A percentile compares a stretch with the other conserved stretches of the same genome.
Conservation (phyloP, 2,329 filamentous ascomycete genomes). For the Zymoseptoria passerinii region DNA sequence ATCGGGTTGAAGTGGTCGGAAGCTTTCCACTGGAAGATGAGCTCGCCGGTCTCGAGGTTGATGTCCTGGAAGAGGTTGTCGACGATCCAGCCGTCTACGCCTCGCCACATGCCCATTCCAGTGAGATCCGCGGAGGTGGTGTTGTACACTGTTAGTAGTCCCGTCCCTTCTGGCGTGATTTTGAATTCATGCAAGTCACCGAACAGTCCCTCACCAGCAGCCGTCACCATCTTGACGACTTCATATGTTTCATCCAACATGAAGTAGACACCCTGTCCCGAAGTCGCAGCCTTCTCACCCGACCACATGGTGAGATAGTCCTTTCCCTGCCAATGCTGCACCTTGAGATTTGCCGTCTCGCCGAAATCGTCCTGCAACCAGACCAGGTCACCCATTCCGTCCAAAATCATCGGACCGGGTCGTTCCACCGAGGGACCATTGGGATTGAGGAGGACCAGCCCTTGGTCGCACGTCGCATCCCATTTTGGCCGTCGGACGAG, state of each 20-base stretch:
- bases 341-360: slow-evolving; percentile 25
- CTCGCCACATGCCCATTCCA: slow-evolving; percentile 18
- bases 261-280: slow-evolving; percentile 29
- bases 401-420: slow-evolving; percentile 30
- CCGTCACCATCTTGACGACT: slow-evolving; percentile 21
- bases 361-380: slow-evolving; percentile 29
- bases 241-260: slow-evolving; percentile 28
- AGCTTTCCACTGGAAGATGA: slow-evolving; percentile 36
- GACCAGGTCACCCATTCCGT: slow-evolving; percentile 27
- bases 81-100: slow-evolving; percentile 34
- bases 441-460: slow-evolving; percentile 24
- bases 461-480: slow-evolving; percentile 26
- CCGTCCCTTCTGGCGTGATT: slow-evolving; percentile 35
- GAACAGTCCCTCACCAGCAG: slow-evolving; percentile 23
- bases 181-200: slow-evolving; percentile 40
- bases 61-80: slow-evolving; percentile 40
- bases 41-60: slow-evolving; percentile 33
- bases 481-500: slow-evolving; percentile 21
- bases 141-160: slow-evolving; percentile 39
- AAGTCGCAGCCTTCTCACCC: slow-evolving; percentile 29
- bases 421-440: slow-evolving; percentile 24
- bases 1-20: slow-evolving; percentile 29
- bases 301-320: slow-evolving; percentile 34
- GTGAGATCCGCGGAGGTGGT: slow-evolving; percentile 22
- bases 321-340: slow-evolving; percentile 29